phyloP scores from a whole-genome alignment of 768 basidiomycete species.

The Tubosaeta brunneosetosa region DNA sequence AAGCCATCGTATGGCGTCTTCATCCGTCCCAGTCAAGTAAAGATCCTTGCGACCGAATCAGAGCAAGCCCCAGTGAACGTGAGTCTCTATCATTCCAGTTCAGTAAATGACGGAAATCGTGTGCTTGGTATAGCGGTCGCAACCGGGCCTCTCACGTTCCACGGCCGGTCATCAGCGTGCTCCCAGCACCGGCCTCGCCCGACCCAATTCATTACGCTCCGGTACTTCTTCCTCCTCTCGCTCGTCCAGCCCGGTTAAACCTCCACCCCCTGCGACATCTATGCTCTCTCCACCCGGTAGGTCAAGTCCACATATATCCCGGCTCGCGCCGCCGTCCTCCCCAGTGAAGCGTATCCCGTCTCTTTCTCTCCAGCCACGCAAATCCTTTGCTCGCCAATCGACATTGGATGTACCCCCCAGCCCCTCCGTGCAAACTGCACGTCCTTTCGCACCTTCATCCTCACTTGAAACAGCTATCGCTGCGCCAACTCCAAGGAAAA shows the following conservation, averaged over 20 bases:
- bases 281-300: conserved; percentile 28
- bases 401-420: conserved; percentile 31
- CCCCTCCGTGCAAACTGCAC: conserved; percentile 21
- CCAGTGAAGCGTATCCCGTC: conserved; percentile 55
- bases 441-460: conserved; percentile 23
- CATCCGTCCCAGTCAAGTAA: conserved; percentile 82
- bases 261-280: conserved; percentile 20
- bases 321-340: conserved; percentile 38
- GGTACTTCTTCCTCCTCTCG: conserved; percentile 56
- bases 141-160: conserved; percentile 27
- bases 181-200: conserved; percentile 45
- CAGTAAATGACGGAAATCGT: neutral
- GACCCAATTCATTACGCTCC: conserved; percentile 38
- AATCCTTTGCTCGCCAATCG: conserved; percentile 44
- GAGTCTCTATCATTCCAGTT: conserved; percentile 7
- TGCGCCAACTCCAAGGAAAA: conserved; percentile 29
- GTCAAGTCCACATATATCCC: conserved; percentile 25
- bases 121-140: conserved; percentile 22
- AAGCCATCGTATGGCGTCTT: conserved; percentile 79
- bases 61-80: conserved; percentile 25
- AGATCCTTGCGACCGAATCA: conserved; percentile 41
- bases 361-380: conserved; percentile 45
- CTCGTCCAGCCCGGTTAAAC: conserved; percentile 60
- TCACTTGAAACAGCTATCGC: conserved; percentile 16
- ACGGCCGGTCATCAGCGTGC: conserved; percentile 56